A percentile compares a stretch with the other conserved stretches of the same genome.
These are phyloP conservation scores for Multifurca ochricompacta DNA, from an alignment of 768 basidiomycete species.

Conservation along the genomic window DNA sequence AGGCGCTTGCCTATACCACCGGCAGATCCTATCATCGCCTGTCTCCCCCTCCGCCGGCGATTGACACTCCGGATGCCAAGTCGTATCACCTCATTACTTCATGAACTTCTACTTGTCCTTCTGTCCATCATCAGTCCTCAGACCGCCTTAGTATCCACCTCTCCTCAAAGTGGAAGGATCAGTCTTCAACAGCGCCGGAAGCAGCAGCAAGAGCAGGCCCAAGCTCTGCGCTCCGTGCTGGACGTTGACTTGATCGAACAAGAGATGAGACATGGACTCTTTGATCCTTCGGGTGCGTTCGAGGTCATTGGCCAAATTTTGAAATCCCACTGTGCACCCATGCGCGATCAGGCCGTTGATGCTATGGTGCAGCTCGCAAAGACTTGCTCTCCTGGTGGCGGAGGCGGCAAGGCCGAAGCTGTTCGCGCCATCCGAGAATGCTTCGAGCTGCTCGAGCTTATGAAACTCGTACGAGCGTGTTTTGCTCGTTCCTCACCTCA, in stretches of 20 bases:
- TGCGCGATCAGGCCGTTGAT: constrained; percentile 80
- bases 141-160: constrained; percentile 35
- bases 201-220: constrained; percentile 19
- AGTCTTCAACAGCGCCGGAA: constrained; percentile 17
- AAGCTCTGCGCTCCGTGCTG: constrained; percentile 31
- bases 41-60: constrained; percentile 28
- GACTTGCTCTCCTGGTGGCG: constrained; percentile 45
- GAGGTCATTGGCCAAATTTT: constrained; percentile 70
- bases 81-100: constrained; percentile 61
- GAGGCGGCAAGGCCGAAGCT: constrained; percentile 52
- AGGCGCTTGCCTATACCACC: constrained; percentile 22
- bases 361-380: constrained; percentile 70
- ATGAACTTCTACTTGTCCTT: constrained; percentile 49
- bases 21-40: constrained; percentile 38
- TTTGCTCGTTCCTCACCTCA: constrained; percentile 9
- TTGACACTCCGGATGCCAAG: constrained; percentile 64
- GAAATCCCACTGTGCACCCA: constrained; percentile 89
- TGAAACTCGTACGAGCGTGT: constrained; percentile 73
- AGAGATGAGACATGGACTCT: constrained; percentile 67
- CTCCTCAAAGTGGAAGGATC: constrained; percentile 18
- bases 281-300: constrained; percentile 76
- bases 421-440: constrained; percentile 73
- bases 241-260: constrained; percentile 79
- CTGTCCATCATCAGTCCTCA: constrained; percentile 74
- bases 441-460: constrained; percentile 86